These are phyloP conservation scores for Trichosanthes cucumerina DNA, from an alignment of 306 rosid genomes.

Conservation along the genomic window DNA sequence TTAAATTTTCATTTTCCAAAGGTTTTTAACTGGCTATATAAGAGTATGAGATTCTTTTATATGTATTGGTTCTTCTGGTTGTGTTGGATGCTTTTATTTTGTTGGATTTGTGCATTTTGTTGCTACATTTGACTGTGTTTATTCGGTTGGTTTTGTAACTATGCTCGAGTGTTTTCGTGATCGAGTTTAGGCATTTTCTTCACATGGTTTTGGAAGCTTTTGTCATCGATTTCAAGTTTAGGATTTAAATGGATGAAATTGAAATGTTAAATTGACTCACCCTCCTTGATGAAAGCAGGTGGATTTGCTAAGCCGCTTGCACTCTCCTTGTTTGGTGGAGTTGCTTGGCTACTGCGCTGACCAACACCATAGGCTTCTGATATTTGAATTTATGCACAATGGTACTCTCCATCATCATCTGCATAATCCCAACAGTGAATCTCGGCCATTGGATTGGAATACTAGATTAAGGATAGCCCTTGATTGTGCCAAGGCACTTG, in stretches of 20 bases:
- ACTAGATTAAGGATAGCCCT: conserved; percentile 87
- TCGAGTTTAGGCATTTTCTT: not conserved
- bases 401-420: conserved; percentile 73
- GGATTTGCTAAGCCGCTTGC: conserved; percentile 74
- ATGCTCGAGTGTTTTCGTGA: not conserved
- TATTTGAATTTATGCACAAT: conserved; percentile 66
- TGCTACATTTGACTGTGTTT: not conserved
- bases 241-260: not conserved
- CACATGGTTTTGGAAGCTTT: not conserved
- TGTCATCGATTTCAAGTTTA: not conserved
- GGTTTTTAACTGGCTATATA: not conserved
- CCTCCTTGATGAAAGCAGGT: conserved; percentile 36
- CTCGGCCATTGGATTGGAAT: conserved; percentile 75
- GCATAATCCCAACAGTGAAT: conserved; percentile 26
- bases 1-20: not conserved
- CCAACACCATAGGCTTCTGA: conserved; percentile 71
- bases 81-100: not conserved
- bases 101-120: not conserved
- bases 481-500: conserved; percentile 86
- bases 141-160: not conserved
- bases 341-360: conserved; percentile 95
- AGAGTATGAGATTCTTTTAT: not conserved
- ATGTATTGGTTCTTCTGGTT: not conserved
- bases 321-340: conserved; percentile 68
- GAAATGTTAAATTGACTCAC: too few relatives aligned